Evolutionary conservation across 352 stramenopile genomes (phyloP).

Genomic region (Phytopythium kandeliae): DNA sequence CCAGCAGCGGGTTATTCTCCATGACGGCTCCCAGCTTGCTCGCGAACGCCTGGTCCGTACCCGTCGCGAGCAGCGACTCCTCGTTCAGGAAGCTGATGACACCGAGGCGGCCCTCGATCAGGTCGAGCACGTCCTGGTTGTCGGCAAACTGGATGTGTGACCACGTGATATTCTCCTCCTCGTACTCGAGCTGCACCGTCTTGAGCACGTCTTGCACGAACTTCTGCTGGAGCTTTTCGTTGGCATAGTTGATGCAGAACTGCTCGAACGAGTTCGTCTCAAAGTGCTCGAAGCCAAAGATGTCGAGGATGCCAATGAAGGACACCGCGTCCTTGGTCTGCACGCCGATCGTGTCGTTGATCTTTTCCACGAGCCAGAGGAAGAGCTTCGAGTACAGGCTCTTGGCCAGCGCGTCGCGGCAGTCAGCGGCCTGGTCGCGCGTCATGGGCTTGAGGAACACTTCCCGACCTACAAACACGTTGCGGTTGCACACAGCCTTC

Average conservation of each 20-base stretch:
- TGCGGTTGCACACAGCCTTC: constrained; percentile 64
- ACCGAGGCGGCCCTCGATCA: constrained; percentile 85
- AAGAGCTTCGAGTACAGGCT: constrained; percentile 96
- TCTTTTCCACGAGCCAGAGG: constrained; percentile 92
- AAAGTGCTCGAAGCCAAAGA: constrained; percentile 95
- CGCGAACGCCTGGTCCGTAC: constrained; percentile 79
- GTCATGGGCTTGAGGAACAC: constrained; percentile 43
- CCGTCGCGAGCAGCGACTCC: constrained; percentile 83
- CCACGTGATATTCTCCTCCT: constrained; percentile 90
- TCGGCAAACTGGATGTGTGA: constrained; percentile 91
- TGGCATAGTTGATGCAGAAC: constrained; percentile 92
- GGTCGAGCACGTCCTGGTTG: constrained; percentile 83
- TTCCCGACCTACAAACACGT: constrained; percentile 41
- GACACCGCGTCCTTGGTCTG: constrained; percentile 46
- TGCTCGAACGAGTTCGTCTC: constrained; percentile 94
- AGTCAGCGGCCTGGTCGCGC: constrained; percentile 83
- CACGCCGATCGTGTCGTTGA: constrained; percentile 76
- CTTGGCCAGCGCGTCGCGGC: constrained; percentile 93
- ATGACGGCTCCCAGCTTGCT: constrained; percentile 73
- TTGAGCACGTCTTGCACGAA: constrained; percentile 91
- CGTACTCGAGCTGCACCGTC: constrained; percentile 86
- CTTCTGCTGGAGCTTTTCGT: constrained; percentile 92
- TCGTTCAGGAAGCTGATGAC: constrained; percentile 90
- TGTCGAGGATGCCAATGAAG: constrained; percentile 90
- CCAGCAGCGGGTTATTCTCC: constrained; percentile 63